Evolutionary conservation across 306 rosid species (phyloP).

Genomic region (Myrica gale): DNA sequence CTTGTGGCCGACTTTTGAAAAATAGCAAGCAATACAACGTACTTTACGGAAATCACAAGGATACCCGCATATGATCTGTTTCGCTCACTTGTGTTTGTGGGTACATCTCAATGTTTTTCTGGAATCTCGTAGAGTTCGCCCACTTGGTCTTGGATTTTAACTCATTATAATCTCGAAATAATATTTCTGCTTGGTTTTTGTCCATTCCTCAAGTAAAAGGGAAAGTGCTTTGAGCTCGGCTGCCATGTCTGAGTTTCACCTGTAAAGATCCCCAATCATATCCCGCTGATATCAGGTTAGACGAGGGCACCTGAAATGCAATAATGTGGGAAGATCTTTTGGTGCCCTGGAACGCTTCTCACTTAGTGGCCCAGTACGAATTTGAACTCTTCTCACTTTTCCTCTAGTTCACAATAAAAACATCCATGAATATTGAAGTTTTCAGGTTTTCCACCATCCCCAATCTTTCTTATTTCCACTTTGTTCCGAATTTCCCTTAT

Average conservation of each 20-base stretch:
- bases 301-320: conserved; percentile 31
- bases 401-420: too few relatives aligned
- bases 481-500: too few relatives aligned
- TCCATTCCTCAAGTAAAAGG: conserved; percentile 21
- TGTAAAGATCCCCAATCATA: conserved; percentile 9
- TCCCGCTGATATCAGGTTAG: conserved; percentile 23
- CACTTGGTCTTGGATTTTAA: conserved; percentile 25
- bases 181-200: conserved; percentile 24
- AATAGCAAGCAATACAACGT: conserved; percentile 30
- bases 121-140: conserved; percentile 22
- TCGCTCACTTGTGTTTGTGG: conserved; percentile 41
- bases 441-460: neutral
- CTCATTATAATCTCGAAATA: conserved; percentile 36
- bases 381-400: conserved; percentile 3
- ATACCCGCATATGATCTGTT: conserved; percentile 36
- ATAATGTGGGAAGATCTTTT: conserved; percentile 28
- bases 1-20: conserved; percentile 31
- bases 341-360: neutral
- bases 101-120: conserved; percentile 20
- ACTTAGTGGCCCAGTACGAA: neutral
- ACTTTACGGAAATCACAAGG: conserved; percentile 8
- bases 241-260: conserved; percentile 15
- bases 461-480: neutral
- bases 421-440: neutral
- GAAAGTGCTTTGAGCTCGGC: conserved; percentile 25